Evolutionary conservation across 192 early-diverging fungal genomes (phyloP), one percentile per base, ranked within the genome.

Genomic region (Coemansia sp.): DNA sequence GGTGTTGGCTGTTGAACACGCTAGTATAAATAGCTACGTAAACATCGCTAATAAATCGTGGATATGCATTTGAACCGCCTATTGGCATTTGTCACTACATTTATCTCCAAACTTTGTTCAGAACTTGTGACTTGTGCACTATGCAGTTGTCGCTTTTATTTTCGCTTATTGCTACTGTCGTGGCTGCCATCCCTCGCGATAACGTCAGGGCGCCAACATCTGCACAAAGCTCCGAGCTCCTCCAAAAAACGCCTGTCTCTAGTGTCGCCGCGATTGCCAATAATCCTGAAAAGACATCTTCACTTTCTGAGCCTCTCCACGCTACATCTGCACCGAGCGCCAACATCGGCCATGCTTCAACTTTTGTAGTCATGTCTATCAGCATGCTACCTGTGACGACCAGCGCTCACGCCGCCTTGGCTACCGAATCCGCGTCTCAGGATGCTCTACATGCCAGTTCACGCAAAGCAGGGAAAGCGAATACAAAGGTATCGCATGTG

Each of bases 1-100:
- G n/a, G 15, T 19, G 6, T 14, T 5, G 45, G n/a, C 27, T 11
- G 23, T 3, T 5, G 11, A 25, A 9, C 25, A 25, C 17, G 57
- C 57, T n/a, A n/a, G 57, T 59, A 59, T 59, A 59, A 59, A 59
- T 59, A 58, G 15, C 55, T 17, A 23, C n/a, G 45, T 5, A n/a
- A 17, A 14, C 5, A 4, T 46, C 4, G 32, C 45, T 15, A 46
- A n/a, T n/a, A 10, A 51, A 10, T 27, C 19, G 48, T 11, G 48
- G 21, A 25, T 5, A 11, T 25, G 48, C 48, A 51, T 12, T 53
- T 27, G 51, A 50, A 19, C 46, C 0, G 21, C 46, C 41, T 44
- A 4, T 44, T 4, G 9, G 9, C 41, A 44, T 17, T 8, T 36
- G 15, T 19, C 34, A 36, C 7, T 19, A 5, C 15, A 17, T 15